Evolutionary conservation across 768 basidiomycete genomes (phyloP), one percentile per base, ranked within the genome.

Genomic region (Russula sp.): DNA sequence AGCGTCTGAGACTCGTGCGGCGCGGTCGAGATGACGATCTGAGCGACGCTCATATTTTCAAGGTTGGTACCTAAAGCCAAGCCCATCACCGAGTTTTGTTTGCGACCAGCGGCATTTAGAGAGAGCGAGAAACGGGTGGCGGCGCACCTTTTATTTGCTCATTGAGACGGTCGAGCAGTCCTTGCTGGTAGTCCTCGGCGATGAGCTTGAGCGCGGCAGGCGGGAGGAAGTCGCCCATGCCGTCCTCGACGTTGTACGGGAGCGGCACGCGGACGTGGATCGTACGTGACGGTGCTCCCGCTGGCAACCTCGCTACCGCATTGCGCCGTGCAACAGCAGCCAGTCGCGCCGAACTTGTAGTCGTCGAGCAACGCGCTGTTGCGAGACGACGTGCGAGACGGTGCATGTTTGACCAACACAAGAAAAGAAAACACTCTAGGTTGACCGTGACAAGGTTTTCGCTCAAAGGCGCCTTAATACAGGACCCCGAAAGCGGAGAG

Each of bases 131-230:
- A 47, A 27, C 9, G 16, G 4, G 20, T 22, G 1, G 14, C n/a
- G n/a, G 59, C 76, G 35, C 70, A 94, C 94, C 85, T 73, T 80
- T 78, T 39, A 91, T 80, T 71, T 88, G 82, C 10, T 88, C 84
- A 68, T 89, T 92, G 53, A 97, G 73, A 55, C 90, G 81, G 59
- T 86, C 79, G 61, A 96, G 75, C 37, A 95, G 78, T 9, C 94
- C 94, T 64, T 89, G 81, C 72, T 95, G 94, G 75, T 90, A 97
- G 69, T 95, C 93, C 54, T 85, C 79, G 3, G 87, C 87, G 54
- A 94, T 77, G 62, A 82, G 81, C 65, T 81, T 82, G 62, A 94
- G 79, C 1, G 88, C 88, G n/a, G 72, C 68, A 22, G 90, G 85
- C 1, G 89, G 84, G 70, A 94, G 77, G 73, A 96, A 96, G 22